Conservation (phyloP, 148 eudicot species). For the Rhododendron griersonianum region DNA sequence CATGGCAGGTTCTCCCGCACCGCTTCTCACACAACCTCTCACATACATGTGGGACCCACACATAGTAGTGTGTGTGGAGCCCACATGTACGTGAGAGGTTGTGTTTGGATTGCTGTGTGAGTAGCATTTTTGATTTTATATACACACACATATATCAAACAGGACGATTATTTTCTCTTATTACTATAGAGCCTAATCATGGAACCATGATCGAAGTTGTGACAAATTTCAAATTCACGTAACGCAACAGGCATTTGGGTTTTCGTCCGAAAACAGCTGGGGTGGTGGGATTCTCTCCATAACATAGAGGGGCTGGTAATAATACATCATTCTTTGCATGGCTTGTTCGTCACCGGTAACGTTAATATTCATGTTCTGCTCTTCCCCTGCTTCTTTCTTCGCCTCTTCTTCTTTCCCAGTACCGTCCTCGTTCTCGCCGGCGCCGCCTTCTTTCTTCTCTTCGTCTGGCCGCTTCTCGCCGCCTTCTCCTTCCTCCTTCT, state of each 20-base stretch:
- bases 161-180: neutral
- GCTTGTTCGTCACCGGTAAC: slow-evolving; percentile 35
- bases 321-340: slow-evolving; percentile 59
- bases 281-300: slow-evolving; percentile 91
- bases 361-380: neutral
- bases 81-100: too few relatives aligned
- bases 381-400: slow-evolving; percentile 14
- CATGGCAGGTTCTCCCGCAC: too few relatives aligned
- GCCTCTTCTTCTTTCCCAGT: neutral
- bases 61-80: too few relatives aligned
- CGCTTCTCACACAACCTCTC: too few relatives aligned
- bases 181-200: neutral
- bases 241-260: slow-evolving; percentile 89
- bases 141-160: neutral
- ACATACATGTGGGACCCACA: too few relatives aligned
- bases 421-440: neutral
- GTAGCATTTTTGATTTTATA: neutral
- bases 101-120: too few relatives aligned
- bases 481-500: slow-evolving; percentile 19
- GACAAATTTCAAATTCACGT: slow-evolving; percentile 19
- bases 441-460: slow-evolving; percentile 17
- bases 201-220: neutral
- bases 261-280: slow-evolving; percentile 90
- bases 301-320: slow-evolving; percentile 55
- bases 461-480: slow-evolving; percentile 12